Percentiles rank a stretch among this genome's conserved stretches.
Evolutionary conservation across 768 basidiomycete species (phyloP).

Genomic region (Suillus cothurnatus): DNA sequence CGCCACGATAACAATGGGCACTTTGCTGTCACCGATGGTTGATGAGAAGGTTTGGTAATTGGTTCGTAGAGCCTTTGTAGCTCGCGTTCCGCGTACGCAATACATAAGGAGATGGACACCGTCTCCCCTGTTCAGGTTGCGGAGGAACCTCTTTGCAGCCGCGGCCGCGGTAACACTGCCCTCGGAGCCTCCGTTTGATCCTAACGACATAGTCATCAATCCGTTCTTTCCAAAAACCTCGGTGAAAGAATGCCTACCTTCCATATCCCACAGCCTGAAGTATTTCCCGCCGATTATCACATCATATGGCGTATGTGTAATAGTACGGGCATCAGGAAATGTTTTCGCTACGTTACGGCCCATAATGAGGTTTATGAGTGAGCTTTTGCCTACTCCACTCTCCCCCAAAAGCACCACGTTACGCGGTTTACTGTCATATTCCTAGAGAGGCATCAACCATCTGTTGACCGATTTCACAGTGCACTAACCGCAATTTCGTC

Average conservation of each 20-base stretch:
- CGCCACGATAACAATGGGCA: too few relatives aligned
- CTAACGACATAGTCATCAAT: conserved; percentile 9
- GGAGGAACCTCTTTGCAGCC: too few relatives aligned
- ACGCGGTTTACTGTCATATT: not conserved
- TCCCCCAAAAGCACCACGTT: conserved; percentile 49
- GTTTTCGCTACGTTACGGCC: conserved; percentile 29
- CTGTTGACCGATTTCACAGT: not conserved
- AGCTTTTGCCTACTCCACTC: conserved; percentile 44
- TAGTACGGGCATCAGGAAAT: conserved; percentile 37
- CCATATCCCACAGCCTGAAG: conserved; percentile 35
- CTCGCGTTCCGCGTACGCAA: too few relatives aligned
- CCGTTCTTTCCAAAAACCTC: not conserved
- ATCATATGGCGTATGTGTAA: conserved; percentile 27
- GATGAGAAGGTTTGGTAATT: too few relatives aligned
- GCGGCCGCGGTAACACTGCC: conserved; percentile 24
- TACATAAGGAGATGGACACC: too few relatives aligned
- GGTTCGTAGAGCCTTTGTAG: too few relatives aligned
- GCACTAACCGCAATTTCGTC: too few relatives aligned
- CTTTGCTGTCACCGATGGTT: too few relatives aligned
- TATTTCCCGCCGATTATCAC: conserved; percentile 20
- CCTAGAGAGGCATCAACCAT: not conserved
- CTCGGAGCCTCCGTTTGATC: conserved; percentile 33
- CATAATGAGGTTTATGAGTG: conserved; percentile 43
- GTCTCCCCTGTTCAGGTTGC: too few relatives aligned
- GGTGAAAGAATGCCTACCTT: conserved; percentile 16